These are phyloP conservation scores for Mrakia gelida DNA, from an alignment of 768 basidiomycete genomes.

Conservation along the genomic window DNA sequence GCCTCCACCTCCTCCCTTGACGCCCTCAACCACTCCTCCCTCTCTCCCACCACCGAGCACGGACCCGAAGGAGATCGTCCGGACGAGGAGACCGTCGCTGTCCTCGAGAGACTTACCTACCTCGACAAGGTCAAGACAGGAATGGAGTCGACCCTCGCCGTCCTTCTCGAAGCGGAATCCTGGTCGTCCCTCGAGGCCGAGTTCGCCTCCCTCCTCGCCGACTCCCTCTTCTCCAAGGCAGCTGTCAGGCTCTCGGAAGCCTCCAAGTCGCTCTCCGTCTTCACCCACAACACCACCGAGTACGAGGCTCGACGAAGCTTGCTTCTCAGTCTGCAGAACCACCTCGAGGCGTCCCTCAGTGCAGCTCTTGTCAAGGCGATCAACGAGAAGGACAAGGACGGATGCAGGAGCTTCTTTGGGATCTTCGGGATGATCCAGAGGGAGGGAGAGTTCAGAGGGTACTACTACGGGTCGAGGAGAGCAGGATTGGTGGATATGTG, in stretches of 20 bases:
- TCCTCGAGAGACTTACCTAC: conserved; percentile 70
- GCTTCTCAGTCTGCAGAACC: conserved; percentile 89
- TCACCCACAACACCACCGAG: conserved; percentile 77
- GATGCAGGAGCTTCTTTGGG: conserved; percentile 67
- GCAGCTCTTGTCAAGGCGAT: conserved; percentile 70
- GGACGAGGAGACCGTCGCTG: conserved; percentile 53
- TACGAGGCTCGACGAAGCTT: conserved; percentile 79
- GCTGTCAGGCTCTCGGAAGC: conserved; percentile 90
- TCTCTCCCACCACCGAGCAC: conserved; percentile 31
- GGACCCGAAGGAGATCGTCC: conserved; percentile 34
- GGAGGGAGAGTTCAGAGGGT: conserved; percentile 85
- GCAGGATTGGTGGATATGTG: conserved; percentile 62
- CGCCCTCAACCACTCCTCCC: conserved; percentile 4
- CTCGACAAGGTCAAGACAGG: conserved; percentile 76
- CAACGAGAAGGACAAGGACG: conserved; percentile 65
- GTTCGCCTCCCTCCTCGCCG: conserved; percentile 74
- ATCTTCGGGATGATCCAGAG: conserved; percentile 90
- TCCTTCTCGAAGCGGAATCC: conserved; percentile 88
- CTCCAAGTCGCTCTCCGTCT: conserved; percentile 79
- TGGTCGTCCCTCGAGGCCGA: conserved; percentile 95
- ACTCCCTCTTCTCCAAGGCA: conserved; percentile 67
- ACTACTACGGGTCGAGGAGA: conserved; percentile 84
- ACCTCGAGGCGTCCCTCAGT: conserved; percentile 68
- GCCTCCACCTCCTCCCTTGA: conserved; percentile 2
- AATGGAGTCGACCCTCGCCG: conserved; percentile 85